Evolutionary conservation across 148 eudicot species (phyloP), one percentile per base, ranked within the genome.

Genomic region (Arbutus unedo): DNA sequence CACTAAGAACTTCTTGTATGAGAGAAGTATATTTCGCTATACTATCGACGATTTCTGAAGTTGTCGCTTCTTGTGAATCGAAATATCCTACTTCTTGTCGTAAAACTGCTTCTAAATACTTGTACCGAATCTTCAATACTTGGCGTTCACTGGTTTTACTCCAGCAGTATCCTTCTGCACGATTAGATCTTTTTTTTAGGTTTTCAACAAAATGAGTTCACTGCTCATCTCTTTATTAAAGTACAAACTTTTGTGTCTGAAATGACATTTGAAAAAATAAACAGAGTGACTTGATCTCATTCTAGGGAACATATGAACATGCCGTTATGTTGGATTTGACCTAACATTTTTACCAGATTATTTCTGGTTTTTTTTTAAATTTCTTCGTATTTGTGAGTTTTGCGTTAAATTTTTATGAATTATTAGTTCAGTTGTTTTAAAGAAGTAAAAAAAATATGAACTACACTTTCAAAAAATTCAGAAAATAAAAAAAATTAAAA

Each of bases 41-140:
- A 87, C 95, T 90, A 73, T 92, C 90, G 1, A 91, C 88, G 82
- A 93, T 86, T 81, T 95, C 98, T 3, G 94, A 95, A 85, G 98
- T 93, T 13, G 98, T 91, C 62, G 95, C 98, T 86, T 91, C 98
- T 91, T 95, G 98, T 77, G 98, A 93, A 89, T 95, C 98, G 84
- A 95, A 95, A 86, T 93, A 93, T 0, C 98, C 98, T 21, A 92
- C 96, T 79, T 95, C 98, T 87, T 95, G 98, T 59, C 95, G 91
- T 19, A 95, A 88, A 68, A 95, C 89, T 47, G 98, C 93, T 87
- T 93, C 98, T 86, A 95, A 81, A 80, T 95, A 95, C 85, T 87
- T 92, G 88, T 93, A 91, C 8, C 98, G 87, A 15, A 95, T 91
- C 88, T 84, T 93, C 68, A 92, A 76, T 41, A 95, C 98, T 81